Evolutionary conservation across 306 rosid species (phyloP).

Genomic region (Lagenaria siceraria): DNA sequence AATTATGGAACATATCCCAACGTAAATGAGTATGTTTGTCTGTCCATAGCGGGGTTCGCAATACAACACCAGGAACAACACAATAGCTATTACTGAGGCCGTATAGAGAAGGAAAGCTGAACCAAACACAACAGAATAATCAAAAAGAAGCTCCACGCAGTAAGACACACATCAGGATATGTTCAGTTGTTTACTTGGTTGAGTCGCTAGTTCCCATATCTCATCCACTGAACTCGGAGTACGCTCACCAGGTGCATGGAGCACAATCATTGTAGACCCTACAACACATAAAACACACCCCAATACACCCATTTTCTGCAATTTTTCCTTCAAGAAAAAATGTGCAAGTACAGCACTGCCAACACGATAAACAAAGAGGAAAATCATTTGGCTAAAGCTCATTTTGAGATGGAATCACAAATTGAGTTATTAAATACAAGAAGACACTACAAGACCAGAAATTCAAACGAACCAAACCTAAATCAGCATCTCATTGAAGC

Average conservation of each 20-base stretch:
- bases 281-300: constrained; percentile 81
- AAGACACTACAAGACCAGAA: background rate
- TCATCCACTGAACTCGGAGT: constrained; percentile 46
- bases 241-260: constrained; percentile 62
- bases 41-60: constrained; percentile 74
- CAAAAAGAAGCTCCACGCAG: background rate
- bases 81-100: constrained; percentile 50
- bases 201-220: constrained; percentile 75
- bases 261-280: constrained; percentile 65
- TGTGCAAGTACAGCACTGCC: constrained; percentile 77
- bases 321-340: constrained; percentile 66
- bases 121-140: constrained; percentile 3
- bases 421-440: background rate
- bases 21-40: constrained; percentile 55
- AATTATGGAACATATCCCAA: constrained; percentile 65
- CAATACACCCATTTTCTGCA: constrained; percentile 74
- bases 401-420: background rate
- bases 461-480: background rate
- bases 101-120: constrained; percentile 72
- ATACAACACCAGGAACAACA: constrained; percentile 47
- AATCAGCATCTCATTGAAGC: background rate
- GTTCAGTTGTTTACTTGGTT: constrained; percentile 45
- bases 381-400: background rate
- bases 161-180: background rate
- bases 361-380: constrained; percentile 6